These are phyloP conservation scores for Termitomyces sp. DNA, from an alignment of 1,284 basidiomycete genomes.

Conservation along the genomic window DNA sequence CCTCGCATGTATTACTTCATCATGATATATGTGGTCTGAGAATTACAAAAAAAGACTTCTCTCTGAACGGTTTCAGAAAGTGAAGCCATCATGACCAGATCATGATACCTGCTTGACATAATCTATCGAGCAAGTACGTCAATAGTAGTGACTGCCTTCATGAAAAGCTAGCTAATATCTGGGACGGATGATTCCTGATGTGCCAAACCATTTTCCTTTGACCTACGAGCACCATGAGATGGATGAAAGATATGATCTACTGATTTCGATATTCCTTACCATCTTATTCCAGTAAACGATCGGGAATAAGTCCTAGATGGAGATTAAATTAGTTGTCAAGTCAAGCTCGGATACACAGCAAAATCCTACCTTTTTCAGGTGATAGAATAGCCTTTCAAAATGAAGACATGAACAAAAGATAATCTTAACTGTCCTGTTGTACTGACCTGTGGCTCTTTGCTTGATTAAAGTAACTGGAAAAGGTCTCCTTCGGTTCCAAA, in stretches of 20 bases:
- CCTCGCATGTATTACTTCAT: not conserved
- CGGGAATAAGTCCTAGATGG: constrained; percentile 75
- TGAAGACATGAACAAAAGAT: constrained; percentile 1
- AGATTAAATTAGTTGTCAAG: constrained; percentile 8
- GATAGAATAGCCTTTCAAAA: constrained; percentile 68
- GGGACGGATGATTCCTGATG: constrained; percentile 47
- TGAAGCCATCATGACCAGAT: not conserved
- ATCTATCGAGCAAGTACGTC: not conserved
- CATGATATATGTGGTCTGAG: not conserved
- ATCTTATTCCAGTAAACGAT: constrained; percentile 83
- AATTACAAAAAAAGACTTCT: not conserved
- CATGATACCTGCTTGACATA: not conserved
- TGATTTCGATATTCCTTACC: constrained; percentile 33
- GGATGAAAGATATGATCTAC: not conserved
- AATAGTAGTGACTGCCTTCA: not conserved
- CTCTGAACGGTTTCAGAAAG: not conserved
- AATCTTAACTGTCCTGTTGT: not conserved
- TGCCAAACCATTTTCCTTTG: constrained; percentile 67
- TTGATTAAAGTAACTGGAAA: constrained; percentile 68
- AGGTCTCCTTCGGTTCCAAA: constrained; percentile 81
- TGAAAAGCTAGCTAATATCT: constrained; percentile 15
- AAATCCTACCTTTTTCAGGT: constrained; percentile 75
- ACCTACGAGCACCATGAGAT: constrained; percentile 34
- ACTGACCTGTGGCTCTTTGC: constrained; percentile 54
- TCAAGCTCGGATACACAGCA: not conserved